Percentiles rank a stretch among this genome's conserved stretches.
phyloP scores from a whole-genome alignment of 345 rosid species.

The Lumnitzera littorea region DNA sequence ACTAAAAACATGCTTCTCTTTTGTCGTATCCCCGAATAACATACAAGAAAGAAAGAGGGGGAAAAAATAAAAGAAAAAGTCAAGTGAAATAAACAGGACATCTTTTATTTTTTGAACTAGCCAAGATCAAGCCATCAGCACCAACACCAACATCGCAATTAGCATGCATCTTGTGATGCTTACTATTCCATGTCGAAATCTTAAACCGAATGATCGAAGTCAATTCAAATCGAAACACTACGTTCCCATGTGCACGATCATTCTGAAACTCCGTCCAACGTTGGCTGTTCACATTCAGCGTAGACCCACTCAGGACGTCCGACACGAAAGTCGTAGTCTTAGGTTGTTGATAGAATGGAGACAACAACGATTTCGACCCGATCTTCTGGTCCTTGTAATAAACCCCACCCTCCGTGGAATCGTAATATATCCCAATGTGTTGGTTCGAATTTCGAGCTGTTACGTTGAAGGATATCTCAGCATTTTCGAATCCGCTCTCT shows the following conservation, averaged over 20 bases:
- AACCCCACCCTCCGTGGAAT: slow-evolving; percentile 43
- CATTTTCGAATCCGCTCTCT: slow-evolving; percentile 41
- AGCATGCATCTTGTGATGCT: slow-evolving; percentile 58
- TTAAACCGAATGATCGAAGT: slow-evolving; percentile 47
- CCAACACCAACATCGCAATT: slow-evolving; percentile 51
- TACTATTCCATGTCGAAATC: slow-evolving; percentile 61
- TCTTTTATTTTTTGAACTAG: slow-evolving; percentile 33
- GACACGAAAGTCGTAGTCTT: slow-evolving; percentile 49
- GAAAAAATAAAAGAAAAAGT: slow-evolving; percentile 1
- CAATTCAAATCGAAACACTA: slow-evolving; percentile 55
- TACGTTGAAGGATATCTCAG: slow-evolving; percentile 45
- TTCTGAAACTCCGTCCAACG: slow-evolving; percentile 55
- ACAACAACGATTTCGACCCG: slow-evolving; percentile 37
- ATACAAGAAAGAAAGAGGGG: background rate
- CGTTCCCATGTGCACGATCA: slow-evolving; percentile 51
- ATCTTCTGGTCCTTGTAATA: slow-evolving; percentile 50
- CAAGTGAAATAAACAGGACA: slow-evolving; percentile 78
- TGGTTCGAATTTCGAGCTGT: slow-evolving; percentile 72
- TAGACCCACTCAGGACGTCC: slow-evolving; percentile 50
- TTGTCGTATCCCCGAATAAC: background rate
- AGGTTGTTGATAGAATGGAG: slow-evolving; percentile 53
- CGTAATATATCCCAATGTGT: slow-evolving; percentile 51
- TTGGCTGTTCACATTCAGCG: slow-evolving; percentile 38
- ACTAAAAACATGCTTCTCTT: too few species aligned
- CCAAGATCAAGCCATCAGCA: slow-evolving; percentile 54